Evolutionary conservation across 306 rosid species (phyloP).

Genomic region (Rubus parviflorus): DNA sequence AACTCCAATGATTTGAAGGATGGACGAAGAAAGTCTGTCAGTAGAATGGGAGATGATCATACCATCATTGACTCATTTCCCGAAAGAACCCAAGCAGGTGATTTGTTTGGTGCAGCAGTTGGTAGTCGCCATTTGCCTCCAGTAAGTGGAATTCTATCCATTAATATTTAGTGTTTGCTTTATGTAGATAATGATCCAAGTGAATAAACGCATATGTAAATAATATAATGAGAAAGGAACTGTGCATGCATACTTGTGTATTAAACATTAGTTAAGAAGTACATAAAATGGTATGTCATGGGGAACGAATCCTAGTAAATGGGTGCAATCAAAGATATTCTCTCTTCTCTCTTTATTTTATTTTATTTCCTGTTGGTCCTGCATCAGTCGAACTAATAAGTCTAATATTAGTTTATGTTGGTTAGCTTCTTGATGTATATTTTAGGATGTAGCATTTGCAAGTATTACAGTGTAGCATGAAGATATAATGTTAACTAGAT

Average conservation of each 20-base stretch:
- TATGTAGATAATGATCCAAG: background rate
- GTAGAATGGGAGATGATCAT: constrained; percentile 58
- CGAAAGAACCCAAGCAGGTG: constrained; percentile 81
- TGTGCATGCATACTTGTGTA: background rate
- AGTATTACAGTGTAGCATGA: background rate
- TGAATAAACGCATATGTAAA: background rate
- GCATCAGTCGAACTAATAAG: background rate
- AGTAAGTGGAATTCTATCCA: constrained; percentile 43
- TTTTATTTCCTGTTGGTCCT: too few relatives aligned
- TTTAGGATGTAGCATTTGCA: background rate
- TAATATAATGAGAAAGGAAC: background rate
- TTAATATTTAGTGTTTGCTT: background rate
- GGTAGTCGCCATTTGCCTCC: constrained; percentile 56
- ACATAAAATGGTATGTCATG: too few relatives aligned
- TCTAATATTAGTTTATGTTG: background rate
- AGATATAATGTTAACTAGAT: constrained; percentile 1
- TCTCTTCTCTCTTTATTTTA: background rate
- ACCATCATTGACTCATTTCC: constrained; percentile 53
- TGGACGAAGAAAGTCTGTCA: constrained; percentile 59
- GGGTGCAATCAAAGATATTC: too few relatives aligned
- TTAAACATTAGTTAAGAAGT: background rate
- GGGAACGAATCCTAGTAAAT: too few relatives aligned
- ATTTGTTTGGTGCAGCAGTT: constrained; percentile 59
- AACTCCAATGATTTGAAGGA: constrained; percentile 53
- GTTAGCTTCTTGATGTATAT: background rate